phyloP scores from a whole-genome alignment of 805 yeast species.

The Pichia sporocuriosa region DNA sequence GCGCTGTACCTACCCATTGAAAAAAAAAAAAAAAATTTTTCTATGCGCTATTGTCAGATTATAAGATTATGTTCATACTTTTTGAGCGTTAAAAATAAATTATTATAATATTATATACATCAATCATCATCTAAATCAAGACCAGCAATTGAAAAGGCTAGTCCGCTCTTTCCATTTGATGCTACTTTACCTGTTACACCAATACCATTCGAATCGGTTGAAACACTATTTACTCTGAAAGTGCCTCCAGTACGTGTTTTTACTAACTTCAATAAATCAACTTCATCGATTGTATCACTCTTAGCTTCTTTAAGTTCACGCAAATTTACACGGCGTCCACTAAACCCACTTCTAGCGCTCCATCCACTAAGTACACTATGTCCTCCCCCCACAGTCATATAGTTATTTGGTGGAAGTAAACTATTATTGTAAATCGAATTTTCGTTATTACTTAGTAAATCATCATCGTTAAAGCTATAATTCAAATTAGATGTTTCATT shows the following conservation, averaged over 20 bases:
- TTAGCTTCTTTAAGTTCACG: conserved; percentile 2
- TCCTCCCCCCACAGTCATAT: not conserved
- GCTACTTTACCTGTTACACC: no score
- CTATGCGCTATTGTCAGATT: no score
- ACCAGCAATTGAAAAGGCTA: conserved; percentile 15
- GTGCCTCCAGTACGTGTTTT: conserved; percentile 5
- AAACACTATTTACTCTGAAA: not conserved
- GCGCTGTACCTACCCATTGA: no score
- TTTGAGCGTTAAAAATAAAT: no score
- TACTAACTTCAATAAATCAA: not conserved
- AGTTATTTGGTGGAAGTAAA: no score
- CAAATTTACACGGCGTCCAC: conserved; percentile 4
- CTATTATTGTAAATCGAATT: not conserved
- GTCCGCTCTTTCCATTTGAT: conserved; percentile 4
- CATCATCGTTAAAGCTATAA: not conserved
- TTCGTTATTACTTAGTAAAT: not conserved
- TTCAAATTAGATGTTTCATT: not conserved
- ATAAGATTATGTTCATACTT: no score
- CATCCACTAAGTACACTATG: conserved; percentile 3
- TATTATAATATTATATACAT: not conserved
- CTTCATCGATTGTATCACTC: not conserved
- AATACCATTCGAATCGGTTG: no score
- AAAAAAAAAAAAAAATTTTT: no score
- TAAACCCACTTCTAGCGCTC: conserved; percentile 5
- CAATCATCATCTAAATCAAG: conserved; percentile 13